Percentiles rank a stretch among this genome's conserved stretches.
Evolutionary conservation across 257 asterid species (phyloP).

Genomic region (Nicotiana tomentosiformis): DNA sequence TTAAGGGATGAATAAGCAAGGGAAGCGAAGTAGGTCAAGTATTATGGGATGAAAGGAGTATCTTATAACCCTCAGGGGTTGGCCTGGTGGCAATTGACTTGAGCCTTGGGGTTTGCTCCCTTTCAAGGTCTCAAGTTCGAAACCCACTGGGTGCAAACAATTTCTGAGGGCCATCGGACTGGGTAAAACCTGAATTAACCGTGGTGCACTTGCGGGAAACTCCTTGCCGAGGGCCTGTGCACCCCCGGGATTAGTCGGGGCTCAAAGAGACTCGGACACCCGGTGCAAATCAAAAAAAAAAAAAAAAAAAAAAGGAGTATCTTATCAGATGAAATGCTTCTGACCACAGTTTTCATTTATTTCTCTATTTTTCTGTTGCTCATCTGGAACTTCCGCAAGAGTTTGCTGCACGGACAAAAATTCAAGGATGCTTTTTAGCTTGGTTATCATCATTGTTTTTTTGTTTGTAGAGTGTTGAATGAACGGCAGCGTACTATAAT

Average conservation of each 20-base stretch:
- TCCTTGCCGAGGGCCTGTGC: too few species aligned
- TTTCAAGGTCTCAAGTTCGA: too few species aligned
- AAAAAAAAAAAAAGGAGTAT: background rate
- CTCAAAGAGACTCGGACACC: too few species aligned
- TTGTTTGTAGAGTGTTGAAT: conserved; percentile 44
- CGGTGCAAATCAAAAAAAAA: too few species aligned
- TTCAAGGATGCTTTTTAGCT: background rate
- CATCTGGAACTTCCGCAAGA: background rate
- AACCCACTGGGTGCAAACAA: too few species aligned
- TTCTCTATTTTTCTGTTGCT: background rate
- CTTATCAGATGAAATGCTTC: background rate
- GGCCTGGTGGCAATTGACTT: too few species aligned
- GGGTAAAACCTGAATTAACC: too few species aligned
- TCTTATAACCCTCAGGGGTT: too few species aligned
- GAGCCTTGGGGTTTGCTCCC: too few species aligned
- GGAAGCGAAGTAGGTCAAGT: background rate
- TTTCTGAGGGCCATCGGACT: too few species aligned
- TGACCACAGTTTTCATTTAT: background rate
- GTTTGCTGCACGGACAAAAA: background rate
- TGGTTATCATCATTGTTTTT: background rate
- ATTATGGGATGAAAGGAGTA: background rate
- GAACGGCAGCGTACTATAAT: conserved; percentile 71
- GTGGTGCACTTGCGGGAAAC: too few species aligned
- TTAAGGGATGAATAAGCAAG: background rate
- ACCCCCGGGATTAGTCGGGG: too few species aligned